phyloP scores from a whole-genome alignment of 2,329 filamentous ascomycete genomes.

The Penicillium digitatum region DNA sequence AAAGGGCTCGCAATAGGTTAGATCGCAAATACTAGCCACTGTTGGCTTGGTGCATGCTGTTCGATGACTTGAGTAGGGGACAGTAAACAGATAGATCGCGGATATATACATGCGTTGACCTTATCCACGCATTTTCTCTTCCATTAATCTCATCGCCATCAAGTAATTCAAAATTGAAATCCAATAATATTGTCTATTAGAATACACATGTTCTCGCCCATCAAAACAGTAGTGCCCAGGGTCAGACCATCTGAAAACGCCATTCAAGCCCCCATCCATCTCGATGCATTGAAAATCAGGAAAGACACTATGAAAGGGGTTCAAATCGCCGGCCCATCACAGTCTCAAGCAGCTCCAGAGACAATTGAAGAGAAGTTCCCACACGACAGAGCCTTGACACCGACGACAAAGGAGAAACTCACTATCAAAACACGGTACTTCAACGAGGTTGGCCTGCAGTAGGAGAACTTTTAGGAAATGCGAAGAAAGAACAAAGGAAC shows the following conservation, averaged over 20 bases:
- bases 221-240: constrained; percentile 10
- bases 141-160: background rate
- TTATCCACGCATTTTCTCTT: background rate
- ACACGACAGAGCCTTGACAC: background rate
- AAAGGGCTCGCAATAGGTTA: background rate
- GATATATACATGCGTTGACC: background rate
- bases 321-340: background rate
- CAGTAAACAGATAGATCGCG: background rate
- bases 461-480: background rate
- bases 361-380: background rate
- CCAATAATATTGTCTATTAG: constrained; percentile 16
- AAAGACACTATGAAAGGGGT: constrained; percentile 5
- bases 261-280: constrained; percentile 15
- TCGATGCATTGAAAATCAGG: constrained; percentile 16
- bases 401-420: background rate
- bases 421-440: background rate
- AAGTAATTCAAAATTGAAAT: background rate
- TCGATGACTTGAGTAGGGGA: background rate
- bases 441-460: background rate
- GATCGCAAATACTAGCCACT: background rate
- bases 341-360: background rate
- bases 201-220: constrained; percentile 14
- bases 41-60: background rate
- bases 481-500: background rate
- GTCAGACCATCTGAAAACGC: constrained; percentile 22